Evolutionary conservation across 2,329 filamentous ascomycete genomes (phyloP), one percentile per base, ranked within the genome.

Genomic region (Exophiala oligosperma): DNA sequence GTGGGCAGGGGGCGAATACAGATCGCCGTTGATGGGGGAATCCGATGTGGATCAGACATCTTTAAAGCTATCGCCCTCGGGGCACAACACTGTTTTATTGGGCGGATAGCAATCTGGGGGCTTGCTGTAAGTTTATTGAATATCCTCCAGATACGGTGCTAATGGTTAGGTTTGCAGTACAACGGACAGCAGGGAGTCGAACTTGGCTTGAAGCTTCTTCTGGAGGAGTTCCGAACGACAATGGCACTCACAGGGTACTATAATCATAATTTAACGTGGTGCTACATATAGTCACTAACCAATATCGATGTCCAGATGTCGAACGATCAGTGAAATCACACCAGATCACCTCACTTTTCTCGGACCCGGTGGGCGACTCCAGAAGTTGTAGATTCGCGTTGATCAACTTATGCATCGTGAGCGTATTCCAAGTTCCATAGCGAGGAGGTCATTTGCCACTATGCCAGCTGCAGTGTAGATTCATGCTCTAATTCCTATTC

Each of bases 41-140:
- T 85, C 24, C 68, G 82, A 41, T 76, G 77, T 6, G 83, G 81
- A 0, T 79, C 76, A 0, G 82, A 85, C 66, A 75, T 84, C 9
- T 72, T 72, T 62, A 72, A 72, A 41, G 71, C 70, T 1, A 26
- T 73, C 4, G 71, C 71, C 5, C 50, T 73, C n/a, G 71, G 70
- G 0, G 71, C 71, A 3, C 56, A 62, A 9, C 66, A 61, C 49
- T 70, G 67, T 38, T 72, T 71, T 41, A 43, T 70, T 12, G 71
- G 71, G 12, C 44, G 70, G 9, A 67, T 70, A 44, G 65, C 70
- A 0, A 68, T 72, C 8, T 73, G 70, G 70, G 70, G 70, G 1
- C 57, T 72, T 37, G 70, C 68, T n/a, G 72, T 73, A 63, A 32
- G 32, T 49, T n/a, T 38, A 11, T 23, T 17, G 3, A 11, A 44